Percentiles rank a stretch among this genome's conserved stretches.
Evolutionary conservation across 2,329 filamentous ascomycete genomes (phyloP).

Genomic region (Stagonosporopsis rhizophila): DNA sequence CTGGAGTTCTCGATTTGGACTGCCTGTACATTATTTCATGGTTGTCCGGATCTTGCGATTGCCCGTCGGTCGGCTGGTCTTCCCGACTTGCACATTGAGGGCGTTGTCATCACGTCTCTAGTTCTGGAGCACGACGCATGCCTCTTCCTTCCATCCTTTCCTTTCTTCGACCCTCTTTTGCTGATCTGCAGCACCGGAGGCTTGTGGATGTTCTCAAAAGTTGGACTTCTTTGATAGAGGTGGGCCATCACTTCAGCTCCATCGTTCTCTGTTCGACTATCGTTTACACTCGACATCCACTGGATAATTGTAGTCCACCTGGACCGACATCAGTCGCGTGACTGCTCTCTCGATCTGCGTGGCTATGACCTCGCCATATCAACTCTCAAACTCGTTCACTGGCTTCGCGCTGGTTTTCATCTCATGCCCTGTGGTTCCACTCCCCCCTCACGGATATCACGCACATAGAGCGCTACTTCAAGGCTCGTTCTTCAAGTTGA

Average conservation of each 20-base stretch:
- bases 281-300: slow-evolving; percentile 14
- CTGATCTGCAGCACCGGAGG: slow-evolving; percentile 12
- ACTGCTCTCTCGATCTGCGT: background rate
- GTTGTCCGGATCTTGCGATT: slow-evolving; percentile 37
- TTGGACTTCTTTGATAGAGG: slow-evolving; percentile 13
- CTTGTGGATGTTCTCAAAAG: slow-evolving; percentile 17
- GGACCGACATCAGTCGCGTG: background rate
- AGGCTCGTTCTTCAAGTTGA: slow-evolving; percentile 12
- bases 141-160: background rate
- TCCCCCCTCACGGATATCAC: slow-evolving; percentile 14
- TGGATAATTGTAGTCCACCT: slow-evolving; percentile 17
- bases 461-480: slow-evolving; percentile 10
- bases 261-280: slow-evolving; percentile 14
- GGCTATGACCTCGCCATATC: background rate
- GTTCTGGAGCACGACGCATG: background rate
- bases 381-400: slow-evolving; percentile 2
- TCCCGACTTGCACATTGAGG: slow-evolving; percentile 22
- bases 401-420: slow-evolving; percentile 1
- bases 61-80: slow-evolving; percentile 38
- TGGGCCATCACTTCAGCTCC: slow-evolving; percentile 3
- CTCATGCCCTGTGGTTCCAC: slow-evolving; percentile 11
- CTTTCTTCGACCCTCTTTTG: slow-evolving; percentile 9
- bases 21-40: slow-evolving; percentile 50
- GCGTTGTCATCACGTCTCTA: background rate
- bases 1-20: slow-evolving; percentile 44